A percentile compares a stretch with the other conserved stretches of the same genome.
phyloP scores from a whole-genome alignment of 441 rosid species.

The Populus hybrid region DNA sequence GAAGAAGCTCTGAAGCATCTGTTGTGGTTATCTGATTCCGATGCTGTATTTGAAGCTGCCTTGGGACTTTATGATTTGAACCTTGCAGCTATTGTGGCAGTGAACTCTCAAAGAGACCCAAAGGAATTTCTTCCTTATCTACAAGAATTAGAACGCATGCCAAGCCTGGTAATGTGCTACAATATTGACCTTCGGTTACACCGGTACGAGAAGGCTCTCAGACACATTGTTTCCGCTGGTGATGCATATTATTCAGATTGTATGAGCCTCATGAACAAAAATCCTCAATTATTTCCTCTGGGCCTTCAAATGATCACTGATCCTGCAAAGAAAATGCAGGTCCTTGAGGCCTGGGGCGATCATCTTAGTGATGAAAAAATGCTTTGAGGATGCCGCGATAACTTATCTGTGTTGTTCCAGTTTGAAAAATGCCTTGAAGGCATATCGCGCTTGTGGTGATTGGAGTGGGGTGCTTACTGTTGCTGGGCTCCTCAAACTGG shows the following conservation, averaged over 20 bases:
- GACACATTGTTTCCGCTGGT: constrained; percentile 77
- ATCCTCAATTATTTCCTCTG: constrained; percentile 80
- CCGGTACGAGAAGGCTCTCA: constrained; percentile 84
- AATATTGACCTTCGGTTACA: constrained; percentile 74
- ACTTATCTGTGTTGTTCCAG: constrained; percentile 71
- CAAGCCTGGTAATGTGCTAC: constrained; percentile 67
- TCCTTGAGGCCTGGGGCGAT: constrained; percentile 94
- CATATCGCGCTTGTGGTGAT: constrained; percentile 77
- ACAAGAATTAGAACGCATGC: constrained; percentile 73
- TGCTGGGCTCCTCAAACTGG: constrained; percentile 75
- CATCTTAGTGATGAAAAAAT: constrained; percentile 64
- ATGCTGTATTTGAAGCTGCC: constrained; percentile 90
- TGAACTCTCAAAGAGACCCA: constrained; percentile 94
- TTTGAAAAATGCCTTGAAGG: constrained; percentile 78
- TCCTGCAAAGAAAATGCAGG: constrained; percentile 49
- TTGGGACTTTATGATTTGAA: constrained; percentile 92
- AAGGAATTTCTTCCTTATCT: constrained; percentile 98
- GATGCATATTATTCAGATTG: constrained; percentile 64
- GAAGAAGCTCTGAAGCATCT: constrained; percentile 96
- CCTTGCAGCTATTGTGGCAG: constrained; percentile 96
- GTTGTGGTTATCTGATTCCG: constrained; percentile 85
- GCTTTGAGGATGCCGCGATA: constrained; percentile 86
- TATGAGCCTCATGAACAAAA: constrained; percentile 70
- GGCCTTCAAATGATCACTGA: constrained; percentile 73
- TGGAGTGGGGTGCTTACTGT: constrained; percentile 89